Evolutionary conservation across 345 rosid genomes (phyloP).

Genomic region (Geranium rotundifolium): DNA sequence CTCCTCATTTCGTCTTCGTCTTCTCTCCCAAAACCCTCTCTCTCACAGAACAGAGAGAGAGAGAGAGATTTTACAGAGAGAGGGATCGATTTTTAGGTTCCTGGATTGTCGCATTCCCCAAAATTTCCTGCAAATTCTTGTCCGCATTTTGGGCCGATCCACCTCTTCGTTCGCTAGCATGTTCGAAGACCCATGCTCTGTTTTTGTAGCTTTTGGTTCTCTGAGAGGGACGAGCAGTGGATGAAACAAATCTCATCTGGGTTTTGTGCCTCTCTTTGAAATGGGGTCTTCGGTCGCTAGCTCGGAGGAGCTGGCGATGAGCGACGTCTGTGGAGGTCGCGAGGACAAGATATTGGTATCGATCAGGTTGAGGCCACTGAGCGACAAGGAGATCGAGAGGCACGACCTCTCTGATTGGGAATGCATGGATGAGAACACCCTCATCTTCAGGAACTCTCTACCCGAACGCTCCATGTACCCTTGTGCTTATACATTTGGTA

Average conservation of each 20-base stretch:
- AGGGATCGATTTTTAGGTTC: neutral
- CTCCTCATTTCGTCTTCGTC: neutral
- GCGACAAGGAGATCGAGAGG: slow-evolving; percentile 10
- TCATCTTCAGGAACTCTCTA: slow-evolving; percentile 19
- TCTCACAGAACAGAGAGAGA: neutral
- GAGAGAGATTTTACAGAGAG: neutral
- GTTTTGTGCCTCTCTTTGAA: no score
- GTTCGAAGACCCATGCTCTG: neutral
- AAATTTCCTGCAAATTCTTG: neutral
- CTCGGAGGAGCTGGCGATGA: neutral
- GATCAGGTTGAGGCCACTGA: slow-evolving; percentile 13
- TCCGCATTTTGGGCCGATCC: neutral
- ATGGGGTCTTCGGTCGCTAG: neutral
- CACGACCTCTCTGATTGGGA: slow-evolving; percentile 16
- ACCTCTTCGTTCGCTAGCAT: no score
- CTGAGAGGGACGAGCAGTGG: neutral
- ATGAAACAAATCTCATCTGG: neutral
- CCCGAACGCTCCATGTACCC: slow-evolving; percentile 30
- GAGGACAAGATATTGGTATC: slow-evolving; percentile 18
- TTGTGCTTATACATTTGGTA: slow-evolving; percentile 28
- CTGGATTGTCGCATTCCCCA: neutral
- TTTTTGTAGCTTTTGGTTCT: no score
- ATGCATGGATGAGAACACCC: slow-evolving; percentile 18
- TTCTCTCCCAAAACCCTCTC: neutral
- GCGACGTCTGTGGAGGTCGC: neutral